Percentiles rank a stretch among this genome's conserved stretches.
Evolutionary conservation across 1,284 basidiomycete genomes (phyloP).

Genomic region (Cryptococcus floricola): DNA sequence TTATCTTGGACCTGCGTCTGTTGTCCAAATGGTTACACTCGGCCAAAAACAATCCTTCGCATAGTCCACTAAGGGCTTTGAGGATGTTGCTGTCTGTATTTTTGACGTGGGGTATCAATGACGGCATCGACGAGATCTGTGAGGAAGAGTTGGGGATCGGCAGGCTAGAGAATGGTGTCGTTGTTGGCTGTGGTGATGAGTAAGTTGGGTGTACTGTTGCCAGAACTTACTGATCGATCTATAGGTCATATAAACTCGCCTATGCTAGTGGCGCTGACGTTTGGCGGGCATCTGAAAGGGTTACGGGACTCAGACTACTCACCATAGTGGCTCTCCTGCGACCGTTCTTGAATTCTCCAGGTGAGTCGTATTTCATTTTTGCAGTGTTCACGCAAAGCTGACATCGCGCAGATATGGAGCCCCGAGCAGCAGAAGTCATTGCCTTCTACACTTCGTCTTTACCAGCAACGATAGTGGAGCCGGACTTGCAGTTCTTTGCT

Average conservation of each 20-base stretch:
- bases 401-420: conserved; percentile 57
- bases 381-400: conserved; percentile 2
- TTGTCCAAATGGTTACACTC: conserved; percentile 21
- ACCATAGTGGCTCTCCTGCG: conserved; percentile 65
- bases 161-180: conserved; percentile 48
- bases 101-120: conserved; percentile 53
- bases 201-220: conserved; percentile 36
- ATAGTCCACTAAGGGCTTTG: conserved; percentile 25
- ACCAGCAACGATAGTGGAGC: conserved; percentile 58
- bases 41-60: conserved; percentile 9
- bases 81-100: conserved; percentile 48
- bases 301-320: conserved; percentile 65
- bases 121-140: conserved; percentile 66
- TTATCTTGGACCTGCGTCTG: conserved; percentile 26
- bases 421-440: conserved; percentile 64
- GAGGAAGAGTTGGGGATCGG: conserved; percentile 32
- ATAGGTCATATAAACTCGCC: background rate
- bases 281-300: conserved; percentile 69
- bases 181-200: conserved; percentile 55
- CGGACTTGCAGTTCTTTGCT: conserved; percentile 68
- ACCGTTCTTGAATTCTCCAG: conserved; percentile 66
- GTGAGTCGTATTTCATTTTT: conserved; percentile 46
- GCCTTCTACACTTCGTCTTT: conserved; percentile 72
- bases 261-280: conserved; percentile 13
- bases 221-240: background rate